Evolutionary conservation across 441 rosid species (phyloP), one percentile per base, ranked within the genome.

Genomic region (Corymbia calophylla): DNA sequence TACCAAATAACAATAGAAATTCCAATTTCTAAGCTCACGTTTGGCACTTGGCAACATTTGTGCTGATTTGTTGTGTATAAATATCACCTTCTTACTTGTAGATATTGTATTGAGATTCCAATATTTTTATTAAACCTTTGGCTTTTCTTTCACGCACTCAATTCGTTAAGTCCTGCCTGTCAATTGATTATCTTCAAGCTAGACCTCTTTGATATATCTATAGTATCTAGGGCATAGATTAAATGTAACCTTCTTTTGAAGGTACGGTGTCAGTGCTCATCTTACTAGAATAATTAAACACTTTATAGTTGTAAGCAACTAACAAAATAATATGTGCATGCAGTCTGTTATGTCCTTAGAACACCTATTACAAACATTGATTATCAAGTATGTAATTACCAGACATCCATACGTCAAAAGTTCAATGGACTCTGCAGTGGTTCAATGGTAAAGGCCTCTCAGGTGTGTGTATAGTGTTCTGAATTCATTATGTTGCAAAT

Each of bases 161-260:
- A 98, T 93, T 93, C 95, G 25, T 96, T 99, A 5, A 94, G 98
- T 16, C 97, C 98, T 88, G 97, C 98, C 1, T 97, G 94, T 87
- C 95, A 94, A 88, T 94, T 95, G 58, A 90, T 95, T 73, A 93
- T 94, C 29, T 95, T 95, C 66, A 94, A 96, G 94, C 92, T 95
- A 0, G 55, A 91, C 90, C 95, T 97, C 95, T 96, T 96, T 91
- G 97, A 97, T 91, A 91, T 84, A n/a, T 96, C 93, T 91, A 66
- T 93, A 27, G 89, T 95, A 86, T 91, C 93, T 60, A 95, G 91
- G n/a, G 66, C 95, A 32, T 94, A 95, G 92, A 95, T 95, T 35
- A 95, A 96, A 88, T 96, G 93, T 91, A 96, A 97, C 85, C 93
- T 97, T 56, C 96, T 98, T 88, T 93, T 97, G 92, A 97, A 97